These are phyloP conservation scores for Eutypa lata DNA, from an alignment of 2,329 filamentous ascomycete species.

Conservation along the genomic window DNA sequence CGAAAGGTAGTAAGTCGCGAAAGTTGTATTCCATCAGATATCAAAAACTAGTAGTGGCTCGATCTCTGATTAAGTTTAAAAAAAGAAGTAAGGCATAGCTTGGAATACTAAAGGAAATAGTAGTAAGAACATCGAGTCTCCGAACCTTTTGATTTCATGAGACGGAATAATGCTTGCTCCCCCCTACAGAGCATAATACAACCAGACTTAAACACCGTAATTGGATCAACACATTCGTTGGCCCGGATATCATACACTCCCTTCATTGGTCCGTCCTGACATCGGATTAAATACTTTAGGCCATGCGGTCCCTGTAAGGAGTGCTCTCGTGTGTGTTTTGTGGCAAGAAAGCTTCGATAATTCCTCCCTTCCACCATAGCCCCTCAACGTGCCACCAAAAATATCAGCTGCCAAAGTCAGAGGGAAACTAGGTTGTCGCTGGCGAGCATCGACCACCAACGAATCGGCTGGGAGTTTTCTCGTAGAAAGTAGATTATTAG, in stretches of 20 bases:
- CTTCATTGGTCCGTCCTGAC: slow-evolving; percentile 15
- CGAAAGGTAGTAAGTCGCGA: slow-evolving; percentile 1
- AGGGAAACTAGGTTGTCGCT: slow-evolving; percentile 1
- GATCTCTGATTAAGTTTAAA: slow-evolving; percentile 37
- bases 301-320: background rate
- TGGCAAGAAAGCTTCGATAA: background rate
- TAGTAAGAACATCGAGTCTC: slow-evolving; percentile 38
- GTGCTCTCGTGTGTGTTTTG: background rate
- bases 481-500: slow-evolving; percentile 51
- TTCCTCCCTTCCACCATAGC: background rate
- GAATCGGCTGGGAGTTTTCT: background rate
- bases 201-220: slow-evolving; percentile 25
- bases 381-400: background rate
- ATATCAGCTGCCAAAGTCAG: slow-evolving; percentile 15
- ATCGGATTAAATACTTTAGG: background rate
- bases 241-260: slow-evolving; percentile 22
- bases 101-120: slow-evolving; percentile 43
- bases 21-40: slow-evolving; percentile 36
- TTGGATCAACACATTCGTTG: slow-evolving; percentile 14
- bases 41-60: slow-evolving; percentile 36
- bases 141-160: slow-evolving; percentile 21
- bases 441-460: background rate
- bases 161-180: slow-evolving; percentile 34
- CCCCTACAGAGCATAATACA: slow-evolving; percentile 36
- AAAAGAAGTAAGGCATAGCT: slow-evolving; percentile 32